Evolutionary conservation across 1,284 basidiomycete species (phyloP).

Genomic region (Fereydounia khargensis): DNA sequence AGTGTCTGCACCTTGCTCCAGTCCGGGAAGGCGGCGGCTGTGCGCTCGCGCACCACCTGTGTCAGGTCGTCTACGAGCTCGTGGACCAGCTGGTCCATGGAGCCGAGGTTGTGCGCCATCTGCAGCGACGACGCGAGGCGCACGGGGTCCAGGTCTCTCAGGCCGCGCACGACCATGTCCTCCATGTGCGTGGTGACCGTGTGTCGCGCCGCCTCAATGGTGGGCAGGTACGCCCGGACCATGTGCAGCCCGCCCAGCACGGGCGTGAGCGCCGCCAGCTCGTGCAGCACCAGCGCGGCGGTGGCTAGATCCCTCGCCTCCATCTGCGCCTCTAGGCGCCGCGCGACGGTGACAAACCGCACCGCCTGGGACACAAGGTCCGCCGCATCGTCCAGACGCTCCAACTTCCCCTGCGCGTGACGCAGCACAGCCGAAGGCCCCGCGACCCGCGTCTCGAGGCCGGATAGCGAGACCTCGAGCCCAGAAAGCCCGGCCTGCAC

Average conservation of each 20-base stretch:
- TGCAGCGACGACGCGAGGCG: conserved; percentile 71
- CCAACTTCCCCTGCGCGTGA: conserved; percentile 7
- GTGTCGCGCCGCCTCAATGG: conserved; percentile 21
- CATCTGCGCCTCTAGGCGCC: conserved; percentile 37
- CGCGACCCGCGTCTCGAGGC: conserved; percentile 8
- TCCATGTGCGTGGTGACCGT: conserved; percentile 44
- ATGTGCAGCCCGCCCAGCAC: conserved; percentile 21
- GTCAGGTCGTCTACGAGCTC: conserved; percentile 77
- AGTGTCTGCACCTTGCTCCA: too few relatives aligned
- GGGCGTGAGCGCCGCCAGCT: too few relatives aligned
- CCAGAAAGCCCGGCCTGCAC: conserved; percentile 3
- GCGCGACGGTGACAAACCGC: conserved; percentile 16
- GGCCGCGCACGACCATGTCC: conserved; percentile 43
- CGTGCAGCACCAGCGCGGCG: conserved; percentile 28
- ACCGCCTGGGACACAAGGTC: conserved; percentile 14
- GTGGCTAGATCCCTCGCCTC: conserved; percentile 33
- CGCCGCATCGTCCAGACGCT: conserved; percentile 7
- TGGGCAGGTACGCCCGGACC: conserved; percentile 18
- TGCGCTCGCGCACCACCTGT: conserved; percentile 74
- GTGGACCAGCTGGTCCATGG: conserved; percentile 78
- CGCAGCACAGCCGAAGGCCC: conserved; percentile 10
- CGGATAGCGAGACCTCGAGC: conserved; percentile 10
- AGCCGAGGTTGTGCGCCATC: conserved; percentile 86
- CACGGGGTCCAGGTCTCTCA: conserved; percentile 32
- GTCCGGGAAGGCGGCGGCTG: conserved; percentile 75